Base-by-base conservation (phyloP, 345 rosid genomes). In the Pistacia vera region DNA sequence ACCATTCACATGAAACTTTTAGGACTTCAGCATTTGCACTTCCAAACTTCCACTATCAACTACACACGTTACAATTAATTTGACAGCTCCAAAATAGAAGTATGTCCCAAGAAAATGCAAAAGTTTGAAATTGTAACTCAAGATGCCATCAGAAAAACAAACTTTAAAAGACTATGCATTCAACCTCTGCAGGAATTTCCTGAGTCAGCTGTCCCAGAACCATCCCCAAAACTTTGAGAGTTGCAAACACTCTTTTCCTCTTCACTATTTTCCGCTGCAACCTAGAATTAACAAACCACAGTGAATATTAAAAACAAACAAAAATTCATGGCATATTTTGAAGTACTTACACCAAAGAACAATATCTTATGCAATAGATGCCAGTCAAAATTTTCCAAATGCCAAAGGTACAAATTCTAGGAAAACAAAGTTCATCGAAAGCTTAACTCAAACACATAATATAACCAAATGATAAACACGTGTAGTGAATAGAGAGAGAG, bases 131-230 rank as follows among this genome's bases (percentile, higher is more conserved):
- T 56, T 11, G 55, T 11, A 54, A 16, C 7, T 54, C 4, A 41
- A 18, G 46, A 60, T 5, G 18, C n/a, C 33, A 72, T 7, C 46
- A 41, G 57, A 33, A 80, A 79, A 59, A 18, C n/a, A 46, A 7
- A n/a, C 4, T 44, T 52, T 33, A 73, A 60, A 81, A 55, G 59
- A 49, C 9, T 36, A 66, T 5, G 35, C 63, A 59, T 55, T 83
- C 59, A 81, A 95, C 99, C 97, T 92, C 99, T 73, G 88, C 95
- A 54, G 99, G 99, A 57, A 93, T 85, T 59, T 96, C 98, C 82
- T 88, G 75, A 38, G 89, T 82, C 77, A 96, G 80, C 85, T 96
- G 92, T 87, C 80, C 88, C 85, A 96, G 87, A 67, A 96, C 98
- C 61, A 86, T 86, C 59, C 98, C 95, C 60, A 96, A 74, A 80